Conservation (phyloP, 73 alveolate species). For the Loxodes magnus region DNA sequence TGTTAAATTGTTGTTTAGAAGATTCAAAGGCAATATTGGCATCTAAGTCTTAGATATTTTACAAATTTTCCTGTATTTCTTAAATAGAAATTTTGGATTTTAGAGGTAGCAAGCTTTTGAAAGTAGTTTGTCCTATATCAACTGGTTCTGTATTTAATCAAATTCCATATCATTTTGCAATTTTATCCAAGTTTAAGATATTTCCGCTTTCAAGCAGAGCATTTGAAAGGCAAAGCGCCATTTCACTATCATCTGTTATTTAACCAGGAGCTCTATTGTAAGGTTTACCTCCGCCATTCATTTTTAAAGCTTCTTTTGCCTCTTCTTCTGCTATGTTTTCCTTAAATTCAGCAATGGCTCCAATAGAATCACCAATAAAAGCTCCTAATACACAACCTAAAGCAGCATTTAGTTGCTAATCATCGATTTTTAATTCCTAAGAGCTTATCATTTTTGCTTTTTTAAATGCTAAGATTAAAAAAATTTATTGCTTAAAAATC, state of each 20-base stretch:
- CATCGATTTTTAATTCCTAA: no score
- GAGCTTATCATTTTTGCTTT: no score
- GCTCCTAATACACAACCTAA: conserved; percentile 35
- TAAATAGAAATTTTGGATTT: no score
- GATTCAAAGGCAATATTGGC: no score
- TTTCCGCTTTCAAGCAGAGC: conserved; percentile 41
- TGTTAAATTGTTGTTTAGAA: no score
- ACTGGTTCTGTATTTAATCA: conserved; percentile 32
- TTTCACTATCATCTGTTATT: conserved; percentile 76
- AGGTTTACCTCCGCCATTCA: conserved; percentile 31
- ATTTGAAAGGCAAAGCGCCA: conserved; percentile 54
- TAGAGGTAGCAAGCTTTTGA: no score
- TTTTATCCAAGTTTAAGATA: conserved; percentile 25
- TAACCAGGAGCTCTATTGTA: conserved; percentile 48
- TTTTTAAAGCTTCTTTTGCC: conserved; percentile 10
- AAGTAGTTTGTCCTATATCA: conserved; percentile 13
- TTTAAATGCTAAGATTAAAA: no score
- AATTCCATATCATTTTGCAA: conserved; percentile 42
- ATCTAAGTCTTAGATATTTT: no score
- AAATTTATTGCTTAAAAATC: no score
- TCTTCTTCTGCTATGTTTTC: background rate
- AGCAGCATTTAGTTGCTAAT: background rate
- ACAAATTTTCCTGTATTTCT: no score
- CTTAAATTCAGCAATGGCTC: conserved; percentile 20
- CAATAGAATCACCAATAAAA: conserved; percentile 49